phyloP scores from a whole-genome alignment of 2,329 filamentous ascomycete species.

The Colletotrichum lindemuthianum region DNA sequence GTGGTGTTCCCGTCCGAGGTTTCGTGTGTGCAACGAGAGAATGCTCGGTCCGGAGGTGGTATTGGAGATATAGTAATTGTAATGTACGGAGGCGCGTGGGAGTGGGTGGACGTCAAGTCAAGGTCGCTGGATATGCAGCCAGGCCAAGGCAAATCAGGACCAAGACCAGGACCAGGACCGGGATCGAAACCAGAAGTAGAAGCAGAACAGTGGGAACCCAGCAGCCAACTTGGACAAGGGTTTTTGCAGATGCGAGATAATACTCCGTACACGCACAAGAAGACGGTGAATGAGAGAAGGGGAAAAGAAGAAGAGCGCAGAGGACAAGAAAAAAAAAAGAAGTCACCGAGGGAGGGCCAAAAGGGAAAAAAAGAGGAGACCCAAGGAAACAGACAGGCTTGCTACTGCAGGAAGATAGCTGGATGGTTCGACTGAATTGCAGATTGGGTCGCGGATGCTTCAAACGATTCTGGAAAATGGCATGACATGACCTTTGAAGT shows the following conservation, averaged over 20 bases:
- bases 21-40: slow-evolving; percentile 20
- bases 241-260: slow-evolving; percentile 6
- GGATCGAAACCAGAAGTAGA: slow-evolving; percentile 24
- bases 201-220: slow-evolving; percentile 10
- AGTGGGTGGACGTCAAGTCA: neutral
- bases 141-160: slow-evolving; percentile 32
- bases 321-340: slow-evolving; percentile 2
- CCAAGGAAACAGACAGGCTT: slow-evolving; percentile 29
- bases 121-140: slow-evolving; percentile 31
- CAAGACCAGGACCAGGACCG: slow-evolving; percentile 22
- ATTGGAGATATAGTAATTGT: slow-evolving; percentile 33
- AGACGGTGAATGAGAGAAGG: slow-evolving; percentile 28
- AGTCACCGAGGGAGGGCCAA: neutral
- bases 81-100: neutral
- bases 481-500: slow-evolving; percentile 35
- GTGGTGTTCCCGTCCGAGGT: slow-evolving; percentile 24
- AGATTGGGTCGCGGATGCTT: slow-evolving; percentile 33
- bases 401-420: slow-evolving; percentile 27
- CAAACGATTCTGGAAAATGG: slow-evolving; percentile 35
- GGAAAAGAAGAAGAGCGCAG: slow-evolving; percentile 17
- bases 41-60: slow-evolving; percentile 22
- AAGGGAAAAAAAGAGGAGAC: slow-evolving; percentile 3
- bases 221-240: slow-evolving; percentile 8
- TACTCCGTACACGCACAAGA: no score
- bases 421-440: slow-evolving; percentile 34